Conservation (phyloP, 306 rosid genomes). For the Carpinus viminea region DNA sequence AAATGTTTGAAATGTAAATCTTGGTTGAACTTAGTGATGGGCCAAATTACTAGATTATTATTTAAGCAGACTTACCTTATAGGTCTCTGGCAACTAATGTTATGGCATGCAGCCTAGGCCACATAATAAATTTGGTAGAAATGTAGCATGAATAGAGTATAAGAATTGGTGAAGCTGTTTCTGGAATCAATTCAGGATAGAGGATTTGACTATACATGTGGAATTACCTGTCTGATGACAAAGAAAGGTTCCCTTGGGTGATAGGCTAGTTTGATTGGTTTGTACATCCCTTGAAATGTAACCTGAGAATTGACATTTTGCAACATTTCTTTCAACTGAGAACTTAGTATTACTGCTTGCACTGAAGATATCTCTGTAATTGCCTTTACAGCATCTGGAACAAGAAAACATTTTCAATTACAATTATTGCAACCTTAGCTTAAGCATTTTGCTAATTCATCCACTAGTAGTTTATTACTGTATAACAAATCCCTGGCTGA, state of each 20-base stretch:
- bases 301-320: slow-evolving; percentile 53
- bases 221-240: slow-evolving; percentile 80
- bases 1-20: neutral
- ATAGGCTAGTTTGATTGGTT: slow-evolving; percentile 75
- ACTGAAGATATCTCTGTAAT: slow-evolving; percentile 64
- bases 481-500: neutral
- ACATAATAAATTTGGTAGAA: neutral
- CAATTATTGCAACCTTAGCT: neutral
- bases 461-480: neutral
- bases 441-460: neutral
- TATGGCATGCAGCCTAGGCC: neutral
- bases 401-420: slow-evolving; percentile 30
- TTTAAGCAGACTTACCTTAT: neutral
- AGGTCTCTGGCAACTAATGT: neutral
- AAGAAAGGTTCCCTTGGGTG: slow-evolving; percentile 91
- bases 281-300: slow-evolving; percentile 49
- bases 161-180: neutral
- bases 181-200: neutral
- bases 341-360: slow-evolving; percentile 68
- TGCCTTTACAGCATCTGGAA: slow-evolving; percentile 58
- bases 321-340: slow-evolving; percentile 81
- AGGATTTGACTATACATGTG: slow-evolving; percentile 5
- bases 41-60: neutral
- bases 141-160: neutral
- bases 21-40: neutral